Evolutionary conservation across 1,139 yeast species (phyloP), one percentile per base, ranked within the genome.

Genomic region (Zygotorulaspora mrakii): DNA sequence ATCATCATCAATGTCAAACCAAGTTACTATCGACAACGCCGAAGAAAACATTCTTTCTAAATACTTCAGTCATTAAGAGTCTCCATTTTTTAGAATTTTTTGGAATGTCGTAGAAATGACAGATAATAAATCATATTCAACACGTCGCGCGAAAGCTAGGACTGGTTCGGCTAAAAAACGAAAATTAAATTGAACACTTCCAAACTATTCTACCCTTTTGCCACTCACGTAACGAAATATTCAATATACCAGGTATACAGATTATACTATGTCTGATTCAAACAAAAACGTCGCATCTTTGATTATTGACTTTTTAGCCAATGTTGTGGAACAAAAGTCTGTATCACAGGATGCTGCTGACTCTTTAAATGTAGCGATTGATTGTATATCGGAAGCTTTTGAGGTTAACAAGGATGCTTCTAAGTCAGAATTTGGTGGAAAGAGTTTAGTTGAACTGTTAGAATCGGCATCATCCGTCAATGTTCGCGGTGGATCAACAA

Each of bases 331-430:
- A 32, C 72, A 76, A 49, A 85, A 86, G 40, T 73, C 76, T 35
- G 75, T 89, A 37, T 68, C 82, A 28, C 84, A 81, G 50, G 97
- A 89, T 53, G 86, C 81, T 58, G 74, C 74, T 45, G 98, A 91
- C 53, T 86, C 96, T n/a, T 73, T 91, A 58, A 96, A 89, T 51
- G 95, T 91, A 37, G 97, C 97, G 50, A 76, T 88, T 55, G 96
- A 86, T 59, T 87, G 96, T 69, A 77, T 91, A 45, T 77, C 87
- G 22, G 97, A 89, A 56, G 89, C 95, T 5, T 91, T 83, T 63
- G 82, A 73, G 42, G 81, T 91, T 23, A 74, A 77, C 48, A 70
- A 71, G 53, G 76, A 69, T 13, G 67, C 67, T 14, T 70, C 69
- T 30, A 52, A 62, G 17, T 35, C 64, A 4, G 67, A 64, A 43